Conservation (phyloP, 2,329 filamentous ascomycete species). For the Neopestalotiopsis sp. region DNA sequence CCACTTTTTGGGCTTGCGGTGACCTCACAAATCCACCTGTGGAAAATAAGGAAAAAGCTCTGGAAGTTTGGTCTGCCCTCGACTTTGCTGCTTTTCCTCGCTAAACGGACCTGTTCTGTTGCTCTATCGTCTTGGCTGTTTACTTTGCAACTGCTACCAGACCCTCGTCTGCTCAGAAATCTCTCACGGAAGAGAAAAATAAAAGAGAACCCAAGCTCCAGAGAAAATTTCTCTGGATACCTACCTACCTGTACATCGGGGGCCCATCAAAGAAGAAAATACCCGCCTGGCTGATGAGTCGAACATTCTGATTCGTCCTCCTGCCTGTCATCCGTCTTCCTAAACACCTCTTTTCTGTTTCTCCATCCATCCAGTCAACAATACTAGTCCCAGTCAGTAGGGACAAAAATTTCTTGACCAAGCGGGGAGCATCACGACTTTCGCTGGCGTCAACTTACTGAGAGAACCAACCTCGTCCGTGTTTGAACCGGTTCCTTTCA, state of each 20-base stretch:
- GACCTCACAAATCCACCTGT: conserved; percentile 7
- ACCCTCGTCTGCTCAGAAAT: not conserved
- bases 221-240: not conserved
- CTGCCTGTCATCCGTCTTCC: not conserved
- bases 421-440: not conserved
- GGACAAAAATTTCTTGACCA: not conserved
- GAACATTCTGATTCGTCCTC: not conserved
- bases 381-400: not conserved
- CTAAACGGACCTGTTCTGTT: too few relatives aligned
- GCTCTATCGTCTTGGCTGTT: not conserved
- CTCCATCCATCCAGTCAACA: not conserved
- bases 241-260: not conserved
- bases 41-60: not conserved
- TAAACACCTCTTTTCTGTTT: not conserved
- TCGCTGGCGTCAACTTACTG: not conserved
- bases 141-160: not conserved
- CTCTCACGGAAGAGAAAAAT: not conserved
- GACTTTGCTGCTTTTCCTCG: not conserved
- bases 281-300: not conserved
- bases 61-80: not conserved
- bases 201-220: not conserved
- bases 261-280: not conserved
- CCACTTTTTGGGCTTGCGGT: conserved; percentile 3
- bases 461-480: not conserved
- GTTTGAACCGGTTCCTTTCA: not conserved